Conservation (phyloP, 2,329 filamentous ascomycete genomes). For the Arthrinium phaeospermum region DNA sequence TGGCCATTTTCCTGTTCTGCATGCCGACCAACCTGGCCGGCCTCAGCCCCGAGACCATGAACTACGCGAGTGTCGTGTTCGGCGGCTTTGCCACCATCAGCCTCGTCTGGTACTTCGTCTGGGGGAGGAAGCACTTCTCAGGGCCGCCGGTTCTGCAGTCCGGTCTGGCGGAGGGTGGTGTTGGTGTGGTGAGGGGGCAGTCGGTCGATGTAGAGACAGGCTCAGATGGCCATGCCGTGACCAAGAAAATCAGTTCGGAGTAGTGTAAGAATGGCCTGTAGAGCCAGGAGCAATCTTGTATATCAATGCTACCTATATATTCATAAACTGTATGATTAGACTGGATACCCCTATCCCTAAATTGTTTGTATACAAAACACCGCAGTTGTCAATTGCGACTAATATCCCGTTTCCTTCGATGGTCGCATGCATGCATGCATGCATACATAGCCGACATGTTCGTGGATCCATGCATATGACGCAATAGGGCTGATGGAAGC, state of each 20-base stretch:
- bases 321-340: neutral
- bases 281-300: neutral
- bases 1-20: constrained; percentile 76
- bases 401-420: neutral
- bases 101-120: constrained; percentile 66
- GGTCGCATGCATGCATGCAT: neutral
- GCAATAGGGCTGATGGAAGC: constrained; percentile 14
- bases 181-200: constrained; percentile 32
- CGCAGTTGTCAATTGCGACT: too few species aligned
- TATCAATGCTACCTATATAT: neutral
- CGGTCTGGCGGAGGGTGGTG: constrained; percentile 28
- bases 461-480: neutral
- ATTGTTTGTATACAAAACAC: neutral
- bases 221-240: neutral
- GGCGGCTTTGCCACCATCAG: constrained; percentile 66
- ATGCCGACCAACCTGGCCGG: constrained; percentile 70
- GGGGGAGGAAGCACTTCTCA: constrained; percentile 67
- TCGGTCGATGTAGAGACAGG: constrained; percentile 21
- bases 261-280: neutral
- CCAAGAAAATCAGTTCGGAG: neutral
- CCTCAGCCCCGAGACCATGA: constrained; percentile 62
- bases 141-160: constrained; percentile 54
- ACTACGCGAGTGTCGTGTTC: constrained; percentile 72
- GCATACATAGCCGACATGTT: neutral
- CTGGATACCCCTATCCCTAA: neutral